These are phyloP conservation scores for Pleoardoris graminearum DNA, from an alignment of 2,329 filamentous ascomycete genomes.

Conservation along the genomic window DNA sequence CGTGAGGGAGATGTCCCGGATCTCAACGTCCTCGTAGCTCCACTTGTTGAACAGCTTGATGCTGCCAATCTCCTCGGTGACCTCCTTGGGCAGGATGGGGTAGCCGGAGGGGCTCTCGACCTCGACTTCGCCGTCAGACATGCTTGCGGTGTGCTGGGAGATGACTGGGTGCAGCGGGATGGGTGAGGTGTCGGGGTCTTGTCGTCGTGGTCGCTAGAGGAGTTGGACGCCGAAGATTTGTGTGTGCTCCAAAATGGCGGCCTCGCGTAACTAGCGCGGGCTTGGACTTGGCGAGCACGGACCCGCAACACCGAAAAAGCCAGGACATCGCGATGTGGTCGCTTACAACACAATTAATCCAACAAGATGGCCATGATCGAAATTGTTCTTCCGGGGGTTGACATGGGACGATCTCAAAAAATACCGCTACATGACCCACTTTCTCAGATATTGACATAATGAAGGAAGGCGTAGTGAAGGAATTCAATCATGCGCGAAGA, in stretches of 20 bases:
- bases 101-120: slow-evolving; percentile 76
- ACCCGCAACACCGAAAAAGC: too few relatives aligned
- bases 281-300: slow-evolving; percentile 22
- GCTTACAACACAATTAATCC: too few relatives aligned
- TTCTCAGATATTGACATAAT: too few relatives aligned
- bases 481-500: slow-evolving; percentile 7
- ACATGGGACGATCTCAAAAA: too few relatives aligned
- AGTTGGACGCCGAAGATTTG: slow-evolving; percentile 19
- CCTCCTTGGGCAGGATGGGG: slow-evolving; percentile 89
- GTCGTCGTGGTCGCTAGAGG: slow-evolving; percentile 33
- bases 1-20: slow-evolving; percentile 99
- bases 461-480: too few relatives aligned
- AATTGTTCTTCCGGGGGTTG: too few relatives aligned
- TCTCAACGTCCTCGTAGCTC: slow-evolving; percentile 98
- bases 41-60: slow-evolving; percentile 99
- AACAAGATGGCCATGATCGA: too few relatives aligned
- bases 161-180: slow-evolving; percentile 29
- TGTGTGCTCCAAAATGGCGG: slow-evolving; percentile 11
- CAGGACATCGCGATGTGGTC: background rate
- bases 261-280: slow-evolving; percentile 11
- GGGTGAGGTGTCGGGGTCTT: slow-evolving; percentile 29
- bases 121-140: slow-evolving; percentile 98
- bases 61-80: slow-evolving; percentile 83
- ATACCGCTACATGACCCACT: too few relatives aligned
- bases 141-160: slow-evolving; percentile 49